phyloP scores from a whole-genome alignment of 441 rosid genomes.

The Pelargonium australe region DNA sequence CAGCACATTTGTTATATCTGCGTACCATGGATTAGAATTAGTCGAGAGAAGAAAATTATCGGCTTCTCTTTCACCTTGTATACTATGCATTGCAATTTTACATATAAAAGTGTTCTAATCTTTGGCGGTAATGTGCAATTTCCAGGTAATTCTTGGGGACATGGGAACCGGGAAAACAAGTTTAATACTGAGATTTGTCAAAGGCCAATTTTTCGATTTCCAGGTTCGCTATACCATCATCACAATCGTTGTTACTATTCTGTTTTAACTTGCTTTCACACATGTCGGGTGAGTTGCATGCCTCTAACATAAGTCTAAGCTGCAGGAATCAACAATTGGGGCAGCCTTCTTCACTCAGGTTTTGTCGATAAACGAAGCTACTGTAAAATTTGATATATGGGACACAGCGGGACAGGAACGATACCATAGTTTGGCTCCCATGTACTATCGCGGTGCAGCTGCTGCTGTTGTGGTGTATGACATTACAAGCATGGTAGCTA shows the following conservation, averaged over 20 bases:
- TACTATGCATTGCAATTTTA: not conserved
- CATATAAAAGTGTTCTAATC: not conserved
- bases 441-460: slow-evolving; percentile 81
- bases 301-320: slow-evolving; percentile 18
- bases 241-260: not conserved
- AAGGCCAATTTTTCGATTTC: slow-evolving; percentile 64
- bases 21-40: too few species aligned
- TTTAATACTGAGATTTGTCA: slow-evolving; percentile 63
- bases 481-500: slow-evolving; percentile 56
- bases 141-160: slow-evolving; percentile 71
- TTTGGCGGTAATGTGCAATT: slow-evolving; percentile 8
- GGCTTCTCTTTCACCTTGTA: not conserved
- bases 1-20: too few species aligned
- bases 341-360: slow-evolving; percentile 83
- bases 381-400: slow-evolving; percentile 76
- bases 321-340: slow-evolving; percentile 74
- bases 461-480: slow-evolving; percentile 77
- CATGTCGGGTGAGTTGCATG: not conserved
- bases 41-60: not conserved
- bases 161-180: slow-evolving; percentile 80
- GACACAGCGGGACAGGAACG: slow-evolving; percentile 84
- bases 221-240: slow-evolving; percentile 34
- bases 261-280: not conserved
- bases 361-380: slow-evolving; percentile 53
- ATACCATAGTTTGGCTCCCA: slow-evolving; percentile 79